Conservation (phyloP, 2,329 filamentous ascomycete genomes). For the Fusarium concolor region DNA sequence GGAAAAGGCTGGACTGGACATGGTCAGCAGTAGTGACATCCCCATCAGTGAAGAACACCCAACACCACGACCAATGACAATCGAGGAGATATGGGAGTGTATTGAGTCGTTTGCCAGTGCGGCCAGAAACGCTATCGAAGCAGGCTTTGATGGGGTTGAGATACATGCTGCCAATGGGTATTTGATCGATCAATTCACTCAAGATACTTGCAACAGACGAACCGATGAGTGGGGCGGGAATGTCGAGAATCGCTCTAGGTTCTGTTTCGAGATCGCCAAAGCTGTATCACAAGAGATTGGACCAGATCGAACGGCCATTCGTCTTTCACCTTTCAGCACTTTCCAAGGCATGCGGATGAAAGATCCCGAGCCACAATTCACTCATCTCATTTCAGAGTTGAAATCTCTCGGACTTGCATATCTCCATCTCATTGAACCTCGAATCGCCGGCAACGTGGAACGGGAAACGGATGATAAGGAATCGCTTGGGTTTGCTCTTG, state of each 20-base stretch:
- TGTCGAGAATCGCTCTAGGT: constrained; percentile 59
- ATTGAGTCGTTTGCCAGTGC: constrained; percentile 14
- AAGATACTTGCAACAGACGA: constrained; percentile 55
- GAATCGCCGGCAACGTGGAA: constrained; percentile 59
- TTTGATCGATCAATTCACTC: constrained; percentile 19
- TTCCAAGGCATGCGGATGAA: constrained; percentile 74
- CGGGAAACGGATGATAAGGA: constrained; percentile 49
- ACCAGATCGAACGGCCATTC: constrained; percentile 63
- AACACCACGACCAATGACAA: not conserved
- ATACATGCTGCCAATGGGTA: constrained; percentile 29
- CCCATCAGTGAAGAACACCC: not conserved
- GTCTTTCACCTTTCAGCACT: constrained; percentile 68
- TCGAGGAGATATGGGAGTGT: constrained; percentile 1
- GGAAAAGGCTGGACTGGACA: constrained; percentile 2
- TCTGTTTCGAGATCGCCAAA: constrained; percentile 61
- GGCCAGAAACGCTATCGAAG: constrained; percentile 1
- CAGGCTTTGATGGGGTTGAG: constrained; percentile 19
- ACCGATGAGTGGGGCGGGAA: constrained; percentile 66
- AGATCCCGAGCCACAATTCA: constrained; percentile 69
- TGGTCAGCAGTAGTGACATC: constrained; percentile 23
- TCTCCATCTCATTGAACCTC: constrained; percentile 70
- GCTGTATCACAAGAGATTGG: constrained; percentile 58
- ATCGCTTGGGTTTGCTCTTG: constrained; percentile 48
- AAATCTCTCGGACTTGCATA: constrained; percentile 68
- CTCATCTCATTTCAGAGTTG: constrained; percentile 63